Evolutionary conservation across 2,329 filamentous ascomycete species (phyloP).

Genomic region (Ambrosiella xylebori): DNA sequence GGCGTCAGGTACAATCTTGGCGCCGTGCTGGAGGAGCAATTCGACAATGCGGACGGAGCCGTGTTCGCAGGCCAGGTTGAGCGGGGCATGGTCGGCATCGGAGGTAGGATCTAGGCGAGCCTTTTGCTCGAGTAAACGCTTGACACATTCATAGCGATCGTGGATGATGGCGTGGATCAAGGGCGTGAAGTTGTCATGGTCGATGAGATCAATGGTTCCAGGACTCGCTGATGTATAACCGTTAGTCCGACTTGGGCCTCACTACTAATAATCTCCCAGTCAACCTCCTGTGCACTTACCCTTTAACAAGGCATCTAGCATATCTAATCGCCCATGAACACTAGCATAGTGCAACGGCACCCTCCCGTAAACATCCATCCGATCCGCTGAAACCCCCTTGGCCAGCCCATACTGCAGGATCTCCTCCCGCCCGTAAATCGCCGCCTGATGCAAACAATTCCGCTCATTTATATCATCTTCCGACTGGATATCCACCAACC

Average conservation of each 20-base stretch:
- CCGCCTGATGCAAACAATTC: conserved; percentile 91
- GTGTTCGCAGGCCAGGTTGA: conserved; percentile 90
- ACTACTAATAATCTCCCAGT: not conserved
- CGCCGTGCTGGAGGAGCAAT: conserved; percentile 63
- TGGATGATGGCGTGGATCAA: conserved; percentile 91
- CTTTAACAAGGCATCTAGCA: conserved; percentile 57
- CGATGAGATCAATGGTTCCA: conserved; percentile 68
- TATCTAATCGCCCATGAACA: conserved; percentile 77
- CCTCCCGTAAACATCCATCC: conserved; percentile 83
- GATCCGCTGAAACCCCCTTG: conserved; percentile 56
- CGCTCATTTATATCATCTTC: conserved; percentile 96
- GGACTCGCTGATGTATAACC: conserved; percentile 37
- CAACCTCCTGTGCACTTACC: conserved; percentile 25
- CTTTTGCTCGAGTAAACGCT: conserved; percentile 56
- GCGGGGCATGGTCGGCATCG: conserved; percentile 78
- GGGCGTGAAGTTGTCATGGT: conserved; percentile 94
- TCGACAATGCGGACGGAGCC: conserved; percentile 73
- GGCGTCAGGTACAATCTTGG: conserved; percentile 76
- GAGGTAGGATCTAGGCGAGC: conserved; percentile 76
- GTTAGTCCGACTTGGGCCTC: not conserved
- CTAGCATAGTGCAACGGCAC: conserved; percentile 91
- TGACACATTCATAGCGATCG: conserved; percentile 62
- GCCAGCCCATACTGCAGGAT: conserved; percentile 63
- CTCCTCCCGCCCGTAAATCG: conserved; percentile 73
- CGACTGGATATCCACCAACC: conserved; percentile 73